These are phyloP conservation scores for Cutaneotrichosporon dermatis DNA, from an alignment of 1,284 basidiomycete genomes.

Conservation along the genomic window DNA sequence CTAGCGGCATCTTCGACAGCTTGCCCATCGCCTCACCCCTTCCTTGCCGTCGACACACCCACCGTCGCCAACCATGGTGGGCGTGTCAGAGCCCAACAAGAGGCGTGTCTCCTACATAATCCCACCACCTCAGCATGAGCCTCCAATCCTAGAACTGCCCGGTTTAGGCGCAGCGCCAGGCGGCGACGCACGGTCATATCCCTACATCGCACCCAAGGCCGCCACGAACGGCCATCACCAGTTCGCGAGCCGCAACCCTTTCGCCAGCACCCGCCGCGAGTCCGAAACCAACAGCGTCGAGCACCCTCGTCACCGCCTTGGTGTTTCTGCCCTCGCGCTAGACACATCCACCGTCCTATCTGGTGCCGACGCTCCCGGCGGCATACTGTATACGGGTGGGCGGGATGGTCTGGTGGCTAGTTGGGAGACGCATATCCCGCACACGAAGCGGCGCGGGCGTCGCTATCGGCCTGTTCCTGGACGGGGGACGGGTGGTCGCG, in stretches of 20 bases:
- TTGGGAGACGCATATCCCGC: slow-evolving; percentile 80
- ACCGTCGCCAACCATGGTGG: slow-evolving; percentile 1
- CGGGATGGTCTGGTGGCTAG: slow-evolving; percentile 85
- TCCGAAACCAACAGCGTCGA: slow-evolving; percentile 3
- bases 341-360: slow-evolving; percentile 74
- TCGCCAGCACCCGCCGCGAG: neutral
- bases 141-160: slow-evolving; percentile 64
- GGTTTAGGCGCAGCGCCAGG: slow-evolving; percentile 55
- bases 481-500: slow-evolving; percentile 21
- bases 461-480: slow-evolving; percentile 44
- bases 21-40: neutral
- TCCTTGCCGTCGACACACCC: neutral
- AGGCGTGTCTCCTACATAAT: slow-evolving; percentile 78
- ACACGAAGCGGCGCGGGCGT: slow-evolving; percentile 50
- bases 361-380: slow-evolving; percentile 64
- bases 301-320: slow-evolving; percentile 81
- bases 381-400: slow-evolving; percentile 90
- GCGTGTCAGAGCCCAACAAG: slow-evolving; percentile 28
- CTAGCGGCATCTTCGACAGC: no score
- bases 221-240: slow-evolving; percentile 24
- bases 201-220: slow-evolving; percentile 57
- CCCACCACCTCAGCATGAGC: slow-evolving; percentile 59
- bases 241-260: slow-evolving; percentile 22
- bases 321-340: slow-evolving; percentile 76
- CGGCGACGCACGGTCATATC: slow-evolving; percentile 52